Conservation (phyloP, 371 early-diverging fungal genomes). For the Syncephalis plumigaleata region DNA sequence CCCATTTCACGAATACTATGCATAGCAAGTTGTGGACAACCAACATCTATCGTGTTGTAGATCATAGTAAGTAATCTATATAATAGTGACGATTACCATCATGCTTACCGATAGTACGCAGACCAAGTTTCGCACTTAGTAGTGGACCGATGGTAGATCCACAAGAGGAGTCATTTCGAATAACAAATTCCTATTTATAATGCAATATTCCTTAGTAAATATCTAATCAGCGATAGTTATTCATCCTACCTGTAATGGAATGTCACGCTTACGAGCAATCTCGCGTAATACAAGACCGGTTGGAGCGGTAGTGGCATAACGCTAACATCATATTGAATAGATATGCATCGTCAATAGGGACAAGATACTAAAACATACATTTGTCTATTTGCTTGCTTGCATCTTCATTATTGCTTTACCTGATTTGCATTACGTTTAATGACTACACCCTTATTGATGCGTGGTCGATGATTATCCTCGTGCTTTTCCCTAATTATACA, state of each 20-base stretch:
- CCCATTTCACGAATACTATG: conserved; percentile 92
- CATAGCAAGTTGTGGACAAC: conserved; percentile 92
- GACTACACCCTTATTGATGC: conserved; percentile 87
- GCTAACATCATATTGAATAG: no score
- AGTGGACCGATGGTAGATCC: conserved; percentile 96
- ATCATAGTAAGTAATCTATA: background rate
- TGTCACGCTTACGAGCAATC: conserved; percentile 47
- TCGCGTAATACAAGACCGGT: conserved; percentile 67
- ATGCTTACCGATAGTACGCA: conserved; percentile 72
- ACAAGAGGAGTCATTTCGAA: conserved; percentile 86
- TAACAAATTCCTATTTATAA: conserved; percentile 55
- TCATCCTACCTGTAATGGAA: conserved; percentile 45
- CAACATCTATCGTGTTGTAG: conserved; percentile 57
- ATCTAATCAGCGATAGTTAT: conserved; percentile 54
- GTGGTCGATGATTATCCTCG: conserved; percentile 80
- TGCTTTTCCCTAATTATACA: conserved; percentile 51
- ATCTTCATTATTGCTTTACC: no score
- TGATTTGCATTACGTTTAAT: conserved; percentile 94
- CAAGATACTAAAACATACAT: no score
- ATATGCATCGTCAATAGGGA: no score
- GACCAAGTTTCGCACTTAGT: conserved; percentile 79
- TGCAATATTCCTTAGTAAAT: conserved; percentile 10
- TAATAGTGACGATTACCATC: background rate
- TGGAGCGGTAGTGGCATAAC: conserved; percentile 85
- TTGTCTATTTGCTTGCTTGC: no score